Evolutionary conservation across 176 grass and related monocot species (phyloP).

Genomic region (Aegilops umbellulata): DNA sequence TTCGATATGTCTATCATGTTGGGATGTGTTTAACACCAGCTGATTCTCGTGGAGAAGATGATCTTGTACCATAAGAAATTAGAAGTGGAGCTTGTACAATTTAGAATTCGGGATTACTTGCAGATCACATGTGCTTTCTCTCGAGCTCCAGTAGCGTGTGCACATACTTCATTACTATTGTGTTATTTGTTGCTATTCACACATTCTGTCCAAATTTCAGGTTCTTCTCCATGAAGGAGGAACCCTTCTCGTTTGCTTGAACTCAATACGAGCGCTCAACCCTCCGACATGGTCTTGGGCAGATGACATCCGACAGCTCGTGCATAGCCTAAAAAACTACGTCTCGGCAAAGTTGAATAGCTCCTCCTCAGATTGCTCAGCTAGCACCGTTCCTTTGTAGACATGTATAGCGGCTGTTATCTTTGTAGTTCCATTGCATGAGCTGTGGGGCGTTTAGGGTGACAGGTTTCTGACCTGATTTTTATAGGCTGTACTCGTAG

Average conservation of each 20-base stretch:
- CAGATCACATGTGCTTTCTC: too few species aligned
- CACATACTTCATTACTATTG: not conserved
- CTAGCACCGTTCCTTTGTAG: slow-evolving; percentile 35
- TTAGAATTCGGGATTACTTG: not conserved
- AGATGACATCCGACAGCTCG: slow-evolving; percentile 57
- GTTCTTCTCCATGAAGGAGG: slow-evolving; percentile 96
- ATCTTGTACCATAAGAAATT: not conserved
- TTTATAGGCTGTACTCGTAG: slow-evolving; percentile 37
- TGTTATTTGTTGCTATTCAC: not conserved
- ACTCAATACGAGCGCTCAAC: slow-evolving; percentile 89
- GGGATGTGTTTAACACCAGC: not conserved
- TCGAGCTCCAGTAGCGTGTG: not conserved
- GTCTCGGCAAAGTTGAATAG: slow-evolving; percentile 43
- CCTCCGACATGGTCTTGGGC: slow-evolving; percentile 77
- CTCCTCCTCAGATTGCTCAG: slow-evolving; percentile 30
- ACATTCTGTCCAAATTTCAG: slow-evolving; percentile 32
- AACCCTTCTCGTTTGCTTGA: slow-evolving; percentile 91
- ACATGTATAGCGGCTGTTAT: slow-evolving; percentile 10
- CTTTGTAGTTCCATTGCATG: not conserved
- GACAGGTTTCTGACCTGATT: slow-evolving; percentile 34
- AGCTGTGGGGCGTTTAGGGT: slow-evolving; percentile 15
- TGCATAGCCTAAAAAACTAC: slow-evolving; percentile 42
- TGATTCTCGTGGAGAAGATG: not conserved
- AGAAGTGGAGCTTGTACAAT: not conserved
- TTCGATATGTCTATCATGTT: not conserved